Conservation (phyloP, 23 red algal genomes). For the Gracilaria domingensis region DNA sequence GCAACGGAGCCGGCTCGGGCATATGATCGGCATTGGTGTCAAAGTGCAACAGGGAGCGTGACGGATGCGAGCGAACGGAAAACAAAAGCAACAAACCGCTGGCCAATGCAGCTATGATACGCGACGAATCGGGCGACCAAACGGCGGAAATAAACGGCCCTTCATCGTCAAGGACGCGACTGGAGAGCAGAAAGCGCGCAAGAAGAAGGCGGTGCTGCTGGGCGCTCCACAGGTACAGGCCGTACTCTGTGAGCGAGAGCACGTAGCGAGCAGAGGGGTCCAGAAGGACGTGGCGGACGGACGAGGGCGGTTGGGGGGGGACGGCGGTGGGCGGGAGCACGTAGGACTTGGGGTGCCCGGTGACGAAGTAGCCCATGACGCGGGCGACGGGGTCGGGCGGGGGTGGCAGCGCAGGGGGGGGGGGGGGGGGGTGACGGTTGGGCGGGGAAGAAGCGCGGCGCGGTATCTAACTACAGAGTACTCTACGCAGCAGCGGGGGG, state of each 20-base stretch:
- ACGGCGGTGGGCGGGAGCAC: slow-evolving; percentile 51
- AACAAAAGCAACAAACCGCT: slow-evolving; percentile 61
- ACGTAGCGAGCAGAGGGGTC: slow-evolving; percentile 55
- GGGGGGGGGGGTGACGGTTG: neutral
- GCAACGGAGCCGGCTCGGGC: slow-evolving; percentile 23
- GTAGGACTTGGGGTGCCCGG: slow-evolving; percentile 70
- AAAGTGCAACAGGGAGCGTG: slow-evolving; percentile 31
- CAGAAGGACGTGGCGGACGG: slow-evolving; percentile 53
- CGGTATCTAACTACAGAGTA: no score
- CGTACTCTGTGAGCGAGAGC: slow-evolving; percentile 45
- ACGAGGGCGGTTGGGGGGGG: slow-evolving; percentile 23
- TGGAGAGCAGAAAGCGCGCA: slow-evolving; percentile 60
- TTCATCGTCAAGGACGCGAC: slow-evolving; percentile 18
- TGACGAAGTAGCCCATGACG: slow-evolving; percentile 88
- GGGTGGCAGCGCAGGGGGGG: neutral
- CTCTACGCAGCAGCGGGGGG: no score
- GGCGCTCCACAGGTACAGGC: slow-evolving; percentile 68
- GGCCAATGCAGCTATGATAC: slow-evolving; percentile 40
- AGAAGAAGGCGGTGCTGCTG: slow-evolving; percentile 69
- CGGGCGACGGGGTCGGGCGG: neutral
- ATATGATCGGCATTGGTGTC: slow-evolving; percentile 27
- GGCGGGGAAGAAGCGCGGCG: neutral
- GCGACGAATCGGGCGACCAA: slow-evolving; percentile 14
- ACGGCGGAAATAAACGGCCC: slow-evolving; percentile 58
- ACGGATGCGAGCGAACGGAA: slow-evolving; percentile 19